Evolutionary conservation across 345 rosid species (phyloP).

Genomic region (Eucalyptus brandiana): DNA sequence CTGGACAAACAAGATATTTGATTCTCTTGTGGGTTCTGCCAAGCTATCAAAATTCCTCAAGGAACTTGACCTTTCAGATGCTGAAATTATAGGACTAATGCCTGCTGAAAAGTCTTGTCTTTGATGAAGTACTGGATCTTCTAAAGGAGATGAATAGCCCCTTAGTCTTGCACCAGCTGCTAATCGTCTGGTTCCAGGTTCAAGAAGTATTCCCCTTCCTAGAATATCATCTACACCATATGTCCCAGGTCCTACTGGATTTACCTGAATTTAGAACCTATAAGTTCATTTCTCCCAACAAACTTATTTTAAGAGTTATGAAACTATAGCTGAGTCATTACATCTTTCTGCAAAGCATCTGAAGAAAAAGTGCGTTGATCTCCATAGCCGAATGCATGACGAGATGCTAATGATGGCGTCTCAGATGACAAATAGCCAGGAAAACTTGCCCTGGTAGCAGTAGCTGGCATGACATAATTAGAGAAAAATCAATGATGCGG

Average conservation of each 20-base stretch:
- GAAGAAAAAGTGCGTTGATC: constrained; percentile 5
- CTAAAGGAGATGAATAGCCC: constrained; percentile 9
- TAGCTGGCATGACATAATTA: background rate
- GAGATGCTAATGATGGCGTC: constrained; percentile 2
- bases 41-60: constrained; percentile 8
- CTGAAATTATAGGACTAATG: constrained; percentile 9
- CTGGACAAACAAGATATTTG: constrained; percentile 38
- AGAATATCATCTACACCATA: constrained; percentile 8
- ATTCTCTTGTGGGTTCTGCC: constrained; percentile 7
- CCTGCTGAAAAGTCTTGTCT: constrained; percentile 11
- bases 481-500: background rate
- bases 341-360: constrained; percentile 14
- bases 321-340: background rate
- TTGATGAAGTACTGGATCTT: constrained; percentile 8
- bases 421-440: constrained; percentile 23
- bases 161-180: constrained; percentile 7
- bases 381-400: background rate
- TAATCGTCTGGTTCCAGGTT: constrained; percentile 7
- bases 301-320: background rate
- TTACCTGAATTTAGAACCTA: background rate
- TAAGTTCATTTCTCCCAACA: background rate
- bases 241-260: constrained; percentile 1
- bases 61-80: constrained; percentile 14
- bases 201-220: constrained; percentile 7
- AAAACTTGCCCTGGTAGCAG: constrained; percentile 5